A percentile compares a stretch with the other conserved stretches of the same genome.
phyloP scores from a whole-genome alignment of 495 filamentous ascomycete genomes.

The Xylaria bambusicola region DNA sequence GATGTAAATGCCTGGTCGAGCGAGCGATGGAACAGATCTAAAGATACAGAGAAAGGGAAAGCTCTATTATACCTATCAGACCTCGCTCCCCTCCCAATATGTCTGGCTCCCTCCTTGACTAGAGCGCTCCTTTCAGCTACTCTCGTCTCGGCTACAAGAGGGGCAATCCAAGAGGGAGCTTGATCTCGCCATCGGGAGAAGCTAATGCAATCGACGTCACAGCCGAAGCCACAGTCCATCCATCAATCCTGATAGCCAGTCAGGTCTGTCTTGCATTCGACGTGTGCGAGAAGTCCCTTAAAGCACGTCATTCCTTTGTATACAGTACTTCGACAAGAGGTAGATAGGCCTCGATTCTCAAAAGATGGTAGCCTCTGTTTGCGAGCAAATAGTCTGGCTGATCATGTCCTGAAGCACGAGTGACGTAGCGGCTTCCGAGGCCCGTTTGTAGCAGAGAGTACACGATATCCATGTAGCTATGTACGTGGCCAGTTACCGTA shows the following conservation, averaged over 20 bases:
- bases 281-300: neutral
- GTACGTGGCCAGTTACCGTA: too few relatives aligned
- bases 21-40: neutral
- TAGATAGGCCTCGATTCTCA: neutral
- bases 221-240: neutral
- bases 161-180: slow-evolving; percentile 22
- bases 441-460: slow-evolving; percentile 8
- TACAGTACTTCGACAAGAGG: neutral
- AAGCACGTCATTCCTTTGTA: slow-evolving; percentile 13
- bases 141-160: slow-evolving; percentile 15
- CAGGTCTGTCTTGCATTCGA: slow-evolving; percentile 6
- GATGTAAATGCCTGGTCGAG: neutral
- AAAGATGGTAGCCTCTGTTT: neutral
- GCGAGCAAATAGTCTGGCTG: neutral
- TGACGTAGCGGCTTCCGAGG: neutral
- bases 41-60: neutral
- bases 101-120: slow-evolving; percentile 9
- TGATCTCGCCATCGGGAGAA: neutral
- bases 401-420: neutral
- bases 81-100: neutral
- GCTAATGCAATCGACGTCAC: slow-evolving; percentile 23
- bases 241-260: too few relatives aligned
- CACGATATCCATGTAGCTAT: slow-evolving; percentile 8
- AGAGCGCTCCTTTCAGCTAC: slow-evolving; percentile 10
- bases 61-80: slow-evolving; percentile 2